phyloP scores from a whole-genome alignment of 1,139 yeast genomes.

The Zygosaccharomyces sapae region DNA sequence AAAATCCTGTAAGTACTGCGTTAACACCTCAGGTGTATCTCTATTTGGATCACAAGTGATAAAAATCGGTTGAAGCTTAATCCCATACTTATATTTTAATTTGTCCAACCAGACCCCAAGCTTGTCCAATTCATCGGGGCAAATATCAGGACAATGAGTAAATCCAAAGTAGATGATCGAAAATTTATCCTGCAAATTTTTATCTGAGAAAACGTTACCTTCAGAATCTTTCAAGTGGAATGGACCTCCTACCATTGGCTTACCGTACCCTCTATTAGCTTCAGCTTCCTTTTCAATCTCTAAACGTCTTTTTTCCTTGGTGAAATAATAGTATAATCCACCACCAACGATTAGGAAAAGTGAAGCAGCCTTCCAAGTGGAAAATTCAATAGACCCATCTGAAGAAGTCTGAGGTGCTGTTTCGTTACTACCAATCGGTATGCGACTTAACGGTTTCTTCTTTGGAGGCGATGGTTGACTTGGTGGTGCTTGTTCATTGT shows the following conservation, averaged over 20 bases:
- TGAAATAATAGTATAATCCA: constrained; percentile 63
- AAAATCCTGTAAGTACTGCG: constrained; percentile 77
- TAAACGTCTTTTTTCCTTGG: constrained; percentile 66
- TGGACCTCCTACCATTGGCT: constrained; percentile 90
- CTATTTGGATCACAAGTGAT: constrained; percentile 96
- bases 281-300: constrained; percentile 75
- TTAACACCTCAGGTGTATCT: constrained; percentile 78
- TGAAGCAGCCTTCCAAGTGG: constrained; percentile 83
- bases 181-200: constrained; percentile 72
- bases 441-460: constrained; percentile 47
- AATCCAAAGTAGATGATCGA: constrained; percentile 87
- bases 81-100: constrained; percentile 51
- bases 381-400: constrained; percentile 52
- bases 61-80: constrained; percentile 75
- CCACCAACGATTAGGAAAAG: constrained; percentile 66
- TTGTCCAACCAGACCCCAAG: constrained; percentile 72
- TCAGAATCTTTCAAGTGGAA: constrained; percentile 68
- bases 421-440: constrained; percentile 53
- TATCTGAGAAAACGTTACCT: constrained; percentile 68
- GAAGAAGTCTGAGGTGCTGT: constrained; percentile 36
- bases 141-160: constrained; percentile 95
- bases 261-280: constrained; percentile 81
- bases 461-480: constrained; percentile 1
- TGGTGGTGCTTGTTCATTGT: constrained; percentile 2
- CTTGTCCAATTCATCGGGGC: constrained; percentile 96